Evolutionary conservation across 1,139 yeast species (phyloP), one percentile per base, ranked within the genome.

Genomic region (Sugiyamaella japonica): DNA sequence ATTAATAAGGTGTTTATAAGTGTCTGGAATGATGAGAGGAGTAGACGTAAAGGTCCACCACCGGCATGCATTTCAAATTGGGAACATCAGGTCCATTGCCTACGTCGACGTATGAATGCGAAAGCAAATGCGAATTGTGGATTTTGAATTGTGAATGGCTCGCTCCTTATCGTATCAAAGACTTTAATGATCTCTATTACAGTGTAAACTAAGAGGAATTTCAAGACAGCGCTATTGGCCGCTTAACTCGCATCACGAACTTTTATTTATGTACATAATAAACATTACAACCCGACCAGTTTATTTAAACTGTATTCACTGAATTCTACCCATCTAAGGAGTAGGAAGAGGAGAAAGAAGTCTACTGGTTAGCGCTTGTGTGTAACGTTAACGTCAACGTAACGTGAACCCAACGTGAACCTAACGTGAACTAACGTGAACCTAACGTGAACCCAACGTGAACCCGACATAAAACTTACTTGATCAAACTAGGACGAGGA

Each of bases 401-500:
- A n/a, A n/a, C n/a, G n/a, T n/a, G n/a, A n/a, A n/a, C n/a, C n/a
- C n/a, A n/a, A n/a, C n/a, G n/a, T n/a, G n/a, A n/a, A n/a, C n/a
- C n/a, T n/a, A n/a, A n/a, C n/a, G n/a, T n/a, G n/a, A n/a, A n/a
- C n/a, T n/a, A n/a, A n/a, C n/a, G n/a, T n/a, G n/a, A n/a, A n/a
- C n/a, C n/a, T n/a, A n/a, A n/a, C n/a, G n/a, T n/a, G n/a, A n/a
- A n/a, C n/a, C n/a, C n/a, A n/a, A n/a, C n/a, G n/a, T n/a, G n/a
- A n/a, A n/a, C n/a, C n/a, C n/a, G n/a, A n/a, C n/a, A n/a, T n/a
- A n/a, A n/a, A 17, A 66, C 73, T 57, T 63, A 81, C 77, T 82
- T 83, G 74, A 91, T 79, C 68, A 90, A 76, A 62, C 85, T 84
- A 61, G 98, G 98, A 74, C 86, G 88, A 73, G 86, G 87, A 56